Conservation (phyloP, 345 rosid genomes). For the Eucalyptus brandiana region DNA sequence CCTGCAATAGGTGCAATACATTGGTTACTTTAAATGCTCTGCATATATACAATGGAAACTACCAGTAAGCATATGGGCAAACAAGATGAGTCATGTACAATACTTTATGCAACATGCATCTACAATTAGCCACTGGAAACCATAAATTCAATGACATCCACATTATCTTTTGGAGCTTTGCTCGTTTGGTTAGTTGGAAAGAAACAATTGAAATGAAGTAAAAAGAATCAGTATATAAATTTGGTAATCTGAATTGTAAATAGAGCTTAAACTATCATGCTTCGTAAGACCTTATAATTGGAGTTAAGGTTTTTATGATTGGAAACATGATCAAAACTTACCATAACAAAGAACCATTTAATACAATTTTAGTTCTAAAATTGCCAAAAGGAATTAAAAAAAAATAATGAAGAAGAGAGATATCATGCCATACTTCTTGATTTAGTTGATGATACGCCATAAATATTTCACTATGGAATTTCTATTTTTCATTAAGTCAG, state of each 20-base stretch:
- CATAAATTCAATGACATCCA: background rate
- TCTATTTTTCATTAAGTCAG: background rate
- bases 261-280: background rate
- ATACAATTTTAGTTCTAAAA: background rate
- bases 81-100: background rate
- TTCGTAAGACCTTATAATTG: background rate
- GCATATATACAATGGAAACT: background rate
- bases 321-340: background rate
- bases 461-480: background rate
- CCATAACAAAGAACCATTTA: background rate
- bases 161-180: background rate
- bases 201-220: background rate
- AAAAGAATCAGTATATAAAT: background rate
- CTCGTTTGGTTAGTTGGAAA: background rate
- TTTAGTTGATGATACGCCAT: background rate
- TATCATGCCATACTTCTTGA: background rate
- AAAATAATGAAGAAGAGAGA: background rate
- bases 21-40: background rate
- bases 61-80: background rate
- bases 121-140: background rate
- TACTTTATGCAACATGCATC: background rate
- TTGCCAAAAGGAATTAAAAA: background rate
- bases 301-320: background rate
- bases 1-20: slow-evolving; percentile 24
- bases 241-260: background rate